phyloP scores from a whole-genome alignment of 1,139 yeast species.

The Blastobotrys buckinghamii region DNA sequence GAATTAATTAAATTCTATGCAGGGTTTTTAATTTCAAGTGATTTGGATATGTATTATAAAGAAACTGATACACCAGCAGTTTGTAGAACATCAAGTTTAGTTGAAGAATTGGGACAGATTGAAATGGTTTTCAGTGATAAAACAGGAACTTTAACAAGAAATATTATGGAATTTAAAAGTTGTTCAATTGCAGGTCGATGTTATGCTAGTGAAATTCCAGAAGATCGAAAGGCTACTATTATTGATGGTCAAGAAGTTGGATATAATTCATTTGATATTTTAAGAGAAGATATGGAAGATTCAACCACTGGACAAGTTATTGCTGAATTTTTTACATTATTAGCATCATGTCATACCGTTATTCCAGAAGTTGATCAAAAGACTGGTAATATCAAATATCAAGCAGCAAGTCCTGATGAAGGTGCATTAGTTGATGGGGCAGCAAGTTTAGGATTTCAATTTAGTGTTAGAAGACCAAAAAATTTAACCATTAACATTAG shows the following conservation, averaged over 20 bases:
- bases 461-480: slow-evolving; percentile 79
- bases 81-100: slow-evolving; percentile 89
- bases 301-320: slow-evolving; percentile 55
- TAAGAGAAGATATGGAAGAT: slow-evolving; percentile 47
- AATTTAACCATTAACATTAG: slow-evolving; percentile 59
- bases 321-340: slow-evolving; percentile 72
- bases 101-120: slow-evolving; percentile 94
- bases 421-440: slow-evolving; percentile 99
- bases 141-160: slow-evolving; percentile 92
- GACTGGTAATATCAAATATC: slow-evolving; percentile 62
- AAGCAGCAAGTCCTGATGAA: slow-evolving; percentile 99
- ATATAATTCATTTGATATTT: slow-evolving; percentile 62
- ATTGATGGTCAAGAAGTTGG: slow-evolving; percentile 81
- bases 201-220: slow-evolving; percentile 85
- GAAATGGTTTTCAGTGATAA: slow-evolving; percentile 94
- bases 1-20: slow-evolving; percentile 94
- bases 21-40: slow-evolving; percentile 90
- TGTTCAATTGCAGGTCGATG: slow-evolving; percentile 92
- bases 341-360: slow-evolving; percentile 95
- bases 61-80: slow-evolving; percentile 90
- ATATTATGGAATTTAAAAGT: slow-evolving; percentile 94
- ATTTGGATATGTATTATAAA: slow-evolving; percentile 85
- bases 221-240: slow-evolving; percentile 68
- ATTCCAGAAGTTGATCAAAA: slow-evolving; percentile 72
- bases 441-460: slow-evolving; percentile 77